Evolutionary conservation across 441 rosid species (phyloP), one percentile per base, ranked within the genome.

Genomic region (Pelargonium australe): DNA sequence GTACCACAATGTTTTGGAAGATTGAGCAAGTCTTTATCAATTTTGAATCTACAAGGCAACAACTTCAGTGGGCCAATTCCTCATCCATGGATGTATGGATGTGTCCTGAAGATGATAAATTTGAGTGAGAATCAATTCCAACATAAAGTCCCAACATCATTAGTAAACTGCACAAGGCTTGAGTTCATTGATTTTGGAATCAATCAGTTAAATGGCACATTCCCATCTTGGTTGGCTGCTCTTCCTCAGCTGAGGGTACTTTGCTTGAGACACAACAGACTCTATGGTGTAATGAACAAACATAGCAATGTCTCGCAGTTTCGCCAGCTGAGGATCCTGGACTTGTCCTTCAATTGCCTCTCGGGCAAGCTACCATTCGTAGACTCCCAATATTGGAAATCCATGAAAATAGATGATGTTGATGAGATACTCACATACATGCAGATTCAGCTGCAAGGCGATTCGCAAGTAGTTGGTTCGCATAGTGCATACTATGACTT

Each of bases 401-500:
- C 57, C 57, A 49, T 49, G 57, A 49, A 13, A 49, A 49, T 4
- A 49, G 57, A 49, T 49, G 57, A 13, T 11, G 57, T 49, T 49
- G 57, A 49, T 49, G 57, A 49, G 57, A 49, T 13, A 12, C 57
- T 49, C 57, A 49, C 57, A 49, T 49, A 49, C 57, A 49, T 49
- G 57, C n/a, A 49, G 6, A 49, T 49, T 13, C 16, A 49, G 16
- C 57, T 49, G 6, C 16, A 11, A 14, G 57, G 57, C 14, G 57
- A 49, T 49, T 12, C 16, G 5, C 57, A 14, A 2, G 13, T n/a
- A 14, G 57, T 11, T 12, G 57, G 57, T 1, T 49, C 57, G 5
- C 57, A 49, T 13, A 49, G 57, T 6, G n/a, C 57, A 0, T 49
- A 17, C 31, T 58, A 58, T 20, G 28, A 16, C 10, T 58, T 16